Evolutionary conservation across 371 early-diverging fungal genomes (phyloP), one percentile per base, ranked within the genome.

Genomic region (Fennellomyces sp.): DNA sequence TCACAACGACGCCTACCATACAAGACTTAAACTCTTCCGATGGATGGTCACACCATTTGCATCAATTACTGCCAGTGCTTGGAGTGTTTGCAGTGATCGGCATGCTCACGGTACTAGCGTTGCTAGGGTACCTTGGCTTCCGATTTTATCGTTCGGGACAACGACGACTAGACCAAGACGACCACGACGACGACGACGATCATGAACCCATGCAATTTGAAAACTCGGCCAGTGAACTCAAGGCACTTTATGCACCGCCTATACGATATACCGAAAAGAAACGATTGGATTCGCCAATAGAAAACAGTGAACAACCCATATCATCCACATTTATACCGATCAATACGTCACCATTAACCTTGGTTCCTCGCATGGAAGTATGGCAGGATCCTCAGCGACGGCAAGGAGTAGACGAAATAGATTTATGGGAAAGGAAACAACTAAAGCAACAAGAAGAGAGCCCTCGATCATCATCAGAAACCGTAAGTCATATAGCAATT

Each of bases 381-480:
- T 66, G 59, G 64, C 52, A 48, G 3, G 76, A 79, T 52, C 80
- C 80, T 13, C 39, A 62, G 13, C 68, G 76, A 15, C 60, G 75
- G 59, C 62, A 76, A 17, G 80, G 80, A 8, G 68, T 79, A 17
- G 75, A 79, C 49, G 80, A 73, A 58, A 8, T 79, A 2, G 80
- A 64, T 19, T 39, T 79, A 38, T 75, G 74, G 72, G 79, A 75
- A 31, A 33, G 65, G 33, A 69, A 68, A 47, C 60, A 63, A 38
- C 52, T 45, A 26, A 19, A 33, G 47, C 11, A 31, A 45, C 41
- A 41, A 5, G 45, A 45, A 23, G 60, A 12, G 4, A 53, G 36
- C 17, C 33, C 56, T 19, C 10, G 35, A 48, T 38, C 62, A 21
- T 62, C 62, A 17, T 56, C 62, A 39, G 50, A 27, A 33, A 48